These are phyloP conservation scores for Zygoascus flipseniorum DNA, from an alignment of 805 yeast genomes.

Conservation along the genomic window DNA sequence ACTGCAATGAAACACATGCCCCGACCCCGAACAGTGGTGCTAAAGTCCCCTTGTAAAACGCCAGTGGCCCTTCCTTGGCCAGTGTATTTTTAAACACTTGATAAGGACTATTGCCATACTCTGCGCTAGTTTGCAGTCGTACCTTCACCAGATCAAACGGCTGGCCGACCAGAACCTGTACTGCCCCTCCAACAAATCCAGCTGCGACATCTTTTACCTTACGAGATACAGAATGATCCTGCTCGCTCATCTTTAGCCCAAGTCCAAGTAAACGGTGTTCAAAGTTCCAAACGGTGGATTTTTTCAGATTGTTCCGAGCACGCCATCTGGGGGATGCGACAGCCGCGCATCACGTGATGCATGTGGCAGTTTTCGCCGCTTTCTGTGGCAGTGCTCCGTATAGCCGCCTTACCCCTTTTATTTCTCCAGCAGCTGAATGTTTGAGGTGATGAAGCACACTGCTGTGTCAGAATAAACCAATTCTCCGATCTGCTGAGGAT, in stretches of 20 bases:
- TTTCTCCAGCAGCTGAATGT: no score
- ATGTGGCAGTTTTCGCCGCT: background rate
- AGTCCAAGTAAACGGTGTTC: no score
- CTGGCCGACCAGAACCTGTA: slow-evolving; percentile 50
- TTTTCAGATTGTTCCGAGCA: background rate
- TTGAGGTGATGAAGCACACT: no score
- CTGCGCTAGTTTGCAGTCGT: slow-evolving; percentile 48
- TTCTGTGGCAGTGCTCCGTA: no score
- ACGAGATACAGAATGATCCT: slow-evolving; percentile 30
- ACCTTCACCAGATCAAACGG: slow-evolving; percentile 68
- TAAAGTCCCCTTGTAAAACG: slow-evolving; percentile 58
- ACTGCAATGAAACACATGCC: slow-evolving; percentile 60
- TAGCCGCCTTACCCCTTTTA: no score
- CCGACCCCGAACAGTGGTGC: slow-evolving; percentile 67
- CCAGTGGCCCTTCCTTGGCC: slow-evolving; percentile 50
- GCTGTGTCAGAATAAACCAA: no score
- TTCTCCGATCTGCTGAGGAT: no score
- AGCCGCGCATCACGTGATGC: background rate
- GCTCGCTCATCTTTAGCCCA: background rate
- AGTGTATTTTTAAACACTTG: slow-evolving; percentile 46
- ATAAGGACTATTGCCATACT: slow-evolving; percentile 47
- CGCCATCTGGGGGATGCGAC: background rate
- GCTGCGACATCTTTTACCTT: slow-evolving; percentile 47
- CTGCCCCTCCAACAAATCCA: slow-evolving; percentile 48
- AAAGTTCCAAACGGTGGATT: no score